Evolutionary conservation across 2,329 filamentous ascomycete species (phyloP).

Genomic region (Stachybotrys echinatus): DNA sequence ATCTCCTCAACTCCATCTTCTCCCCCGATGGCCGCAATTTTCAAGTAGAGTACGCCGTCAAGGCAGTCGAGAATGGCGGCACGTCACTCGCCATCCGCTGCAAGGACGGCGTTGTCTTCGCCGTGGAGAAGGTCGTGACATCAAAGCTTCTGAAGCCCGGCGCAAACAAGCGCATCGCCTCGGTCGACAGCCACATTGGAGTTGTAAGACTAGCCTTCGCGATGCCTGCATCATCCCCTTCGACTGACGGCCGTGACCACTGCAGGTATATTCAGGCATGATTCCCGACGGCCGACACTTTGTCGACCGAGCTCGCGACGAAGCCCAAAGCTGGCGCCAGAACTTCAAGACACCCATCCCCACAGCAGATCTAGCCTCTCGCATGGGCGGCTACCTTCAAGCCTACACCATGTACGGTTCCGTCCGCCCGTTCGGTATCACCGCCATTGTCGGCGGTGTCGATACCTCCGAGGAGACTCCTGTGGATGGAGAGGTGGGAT

Average conservation of each 20-base stretch:
- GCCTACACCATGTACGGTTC: conserved; percentile 97
- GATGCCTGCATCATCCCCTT: conserved; percentile 2
- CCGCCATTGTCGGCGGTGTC: conserved; percentile 88
- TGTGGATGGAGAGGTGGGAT: conserved; percentile 87
- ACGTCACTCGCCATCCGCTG: conserved; percentile 94
- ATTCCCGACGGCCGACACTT: conserved; percentile 95
- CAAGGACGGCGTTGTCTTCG: conserved; percentile 94
- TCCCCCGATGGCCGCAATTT: conserved; percentile 98
- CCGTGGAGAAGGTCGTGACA: conserved; percentile 91
- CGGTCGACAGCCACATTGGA: conserved; percentile 88
- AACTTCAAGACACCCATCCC: conserved; percentile 95
- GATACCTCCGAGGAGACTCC: conserved; percentile 81
- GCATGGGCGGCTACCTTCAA: conserved; percentile 94
- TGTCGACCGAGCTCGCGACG: conserved; percentile 87
- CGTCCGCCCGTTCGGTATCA: conserved; percentile 94
- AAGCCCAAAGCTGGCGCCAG: conserved; percentile 84
- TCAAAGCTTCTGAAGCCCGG: conserved; percentile 94
- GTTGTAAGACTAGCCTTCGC: conserved; percentile 57
- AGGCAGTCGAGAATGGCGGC: conserved; percentile 96
- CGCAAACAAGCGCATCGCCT: conserved; percentile 96
- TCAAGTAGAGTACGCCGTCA: conserved; percentile 97
- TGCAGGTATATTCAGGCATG: conserved; percentile 88
- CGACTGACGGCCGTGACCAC: conserved; percentile 3
- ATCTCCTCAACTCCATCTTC: conserved; percentile 99
- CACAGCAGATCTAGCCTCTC: conserved; percentile 78